These are phyloP conservation scores for Halophytophthora polymorphica DNA, from an alignment of 352 stramenopile genomes.

Conservation along the genomic window DNA sequence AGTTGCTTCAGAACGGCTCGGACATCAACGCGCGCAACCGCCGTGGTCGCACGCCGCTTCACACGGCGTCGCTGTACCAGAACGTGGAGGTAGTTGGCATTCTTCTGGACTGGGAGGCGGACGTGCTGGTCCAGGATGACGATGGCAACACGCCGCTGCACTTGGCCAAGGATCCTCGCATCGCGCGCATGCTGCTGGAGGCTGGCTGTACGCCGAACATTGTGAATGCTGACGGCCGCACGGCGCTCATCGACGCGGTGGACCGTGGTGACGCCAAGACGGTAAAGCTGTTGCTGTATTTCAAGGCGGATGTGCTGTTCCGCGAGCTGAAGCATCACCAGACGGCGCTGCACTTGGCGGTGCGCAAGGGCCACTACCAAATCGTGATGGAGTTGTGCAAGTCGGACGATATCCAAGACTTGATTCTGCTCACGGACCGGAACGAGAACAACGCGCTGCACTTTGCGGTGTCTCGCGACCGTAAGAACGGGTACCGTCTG, in stretches of 20 bases:
- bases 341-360: conserved; percentile 75
- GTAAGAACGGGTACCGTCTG: conserved; percentile 77
- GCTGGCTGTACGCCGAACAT: conserved; percentile 83
- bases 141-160: conserved; percentile 85
- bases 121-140: conserved; percentile 74
- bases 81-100: conserved; percentile 83
- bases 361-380: conserved; percentile 82
- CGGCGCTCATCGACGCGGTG: conserved; percentile 74
- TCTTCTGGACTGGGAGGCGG: conserved; percentile 77
- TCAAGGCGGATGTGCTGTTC: conserved; percentile 84
- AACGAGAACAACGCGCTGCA: conserved; percentile 86
- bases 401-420: conserved; percentile 49
- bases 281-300: conserved; percentile 75
- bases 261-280: conserved; percentile 70
- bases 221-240: conserved; percentile 76
- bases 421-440: conserved; percentile 73
- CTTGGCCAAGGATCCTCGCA: conserved; percentile 72
- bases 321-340: conserved; percentile 85
- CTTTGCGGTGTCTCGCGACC: conserved; percentile 78
- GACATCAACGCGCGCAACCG: conserved; percentile 84
- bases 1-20: conserved; percentile 83
- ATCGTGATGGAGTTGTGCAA: conserved; percentile 88
- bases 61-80: conserved; percentile 78
- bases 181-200: conserved; percentile 78
- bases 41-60: conserved; percentile 70